Evolutionary conservation across 352 stramenopile genomes (phyloP).

Genomic region (Peronospora belbahrii): DNA sequence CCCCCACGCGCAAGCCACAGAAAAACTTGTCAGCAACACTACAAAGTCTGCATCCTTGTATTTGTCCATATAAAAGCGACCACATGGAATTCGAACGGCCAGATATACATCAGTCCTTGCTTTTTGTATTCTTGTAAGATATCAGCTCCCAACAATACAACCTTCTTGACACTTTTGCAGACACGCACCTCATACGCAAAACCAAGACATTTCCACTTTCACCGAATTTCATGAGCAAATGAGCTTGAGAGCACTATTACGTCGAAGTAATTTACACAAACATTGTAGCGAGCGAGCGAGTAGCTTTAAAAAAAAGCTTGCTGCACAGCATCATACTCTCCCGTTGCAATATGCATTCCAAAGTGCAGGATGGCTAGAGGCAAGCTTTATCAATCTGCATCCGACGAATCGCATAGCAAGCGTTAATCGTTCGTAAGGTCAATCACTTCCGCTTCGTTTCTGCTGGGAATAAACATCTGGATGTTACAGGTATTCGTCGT

Average conservation of each 20-base stretch:
- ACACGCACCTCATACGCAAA: conserved; percentile 36
- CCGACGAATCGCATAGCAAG: background rate
- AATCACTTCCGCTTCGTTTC: conserved; percentile 10
- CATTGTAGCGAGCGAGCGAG: conserved; percentile 37
- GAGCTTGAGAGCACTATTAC: conserved; percentile 28
- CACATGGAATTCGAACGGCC: conserved; percentile 36
- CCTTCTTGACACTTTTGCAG: too few relatives aligned
- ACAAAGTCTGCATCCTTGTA: conserved; percentile 31
- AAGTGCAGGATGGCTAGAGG: conserved; percentile 11
- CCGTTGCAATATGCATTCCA: conserved; percentile 44
- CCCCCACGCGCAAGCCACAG: too few relatives aligned
- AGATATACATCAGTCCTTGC: conserved; percentile 36
- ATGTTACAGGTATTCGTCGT: background rate
- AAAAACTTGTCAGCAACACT: too few relatives aligned
- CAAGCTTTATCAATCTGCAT: background rate
- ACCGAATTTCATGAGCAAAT: conserved; percentile 36
- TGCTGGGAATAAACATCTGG: background rate
- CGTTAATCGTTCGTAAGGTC: conserved; percentile 24
- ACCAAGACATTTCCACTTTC: conserved; percentile 41
- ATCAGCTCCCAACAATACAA: conserved; percentile 15
- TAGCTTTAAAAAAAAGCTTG: conserved; percentile 38
- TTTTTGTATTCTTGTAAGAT: conserved; percentile 30
- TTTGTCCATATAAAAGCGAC: conserved; percentile 20
- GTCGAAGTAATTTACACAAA: conserved; percentile 39
- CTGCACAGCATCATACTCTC: conserved; percentile 48